phyloP scores from a whole-genome alignment of 2,329 filamentous ascomycete species.

The Claviceps sp. region DNA sequence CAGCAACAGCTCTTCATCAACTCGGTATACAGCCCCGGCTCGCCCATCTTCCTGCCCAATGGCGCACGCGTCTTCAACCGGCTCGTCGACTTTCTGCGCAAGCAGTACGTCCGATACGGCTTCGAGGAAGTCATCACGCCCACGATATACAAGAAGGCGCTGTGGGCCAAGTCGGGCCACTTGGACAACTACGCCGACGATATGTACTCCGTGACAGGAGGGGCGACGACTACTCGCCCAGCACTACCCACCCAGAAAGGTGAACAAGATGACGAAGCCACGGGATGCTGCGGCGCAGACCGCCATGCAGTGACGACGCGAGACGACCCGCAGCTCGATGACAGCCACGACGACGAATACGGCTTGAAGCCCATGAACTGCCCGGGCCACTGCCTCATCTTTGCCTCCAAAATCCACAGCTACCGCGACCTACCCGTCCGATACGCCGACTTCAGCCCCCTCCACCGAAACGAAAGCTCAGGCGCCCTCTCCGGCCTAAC shows the following conservation, averaged over 20 bases:
- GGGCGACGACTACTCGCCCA: slow-evolving; percentile 7
- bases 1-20: slow-evolving; percentile 68
- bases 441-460: slow-evolving; percentile 74
- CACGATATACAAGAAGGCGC: slow-evolving; percentile 76
- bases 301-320: slow-evolving; percentile 9
- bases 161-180: slow-evolving; percentile 79
- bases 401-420: slow-evolving; percentile 57
- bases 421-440: slow-evolving; percentile 73
- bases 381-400: slow-evolving; percentile 76
- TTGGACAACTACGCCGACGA: slow-evolving; percentile 84
- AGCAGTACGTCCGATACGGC: slow-evolving; percentile 73
- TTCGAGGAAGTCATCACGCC: slow-evolving; percentile 84
- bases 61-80: slow-evolving; percentile 76
- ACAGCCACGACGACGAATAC: slow-evolving; percentile 46
- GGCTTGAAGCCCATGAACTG: slow-evolving; percentile 91
- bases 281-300: slow-evolving; percentile 20
- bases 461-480: slow-evolving; percentile 79
- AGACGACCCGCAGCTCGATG: slow-evolving; percentile 21
- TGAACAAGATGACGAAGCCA: background rate
- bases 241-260: slow-evolving; percentile 3
- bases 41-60: slow-evolving; percentile 71
- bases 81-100: slow-evolving; percentile 66
- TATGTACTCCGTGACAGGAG: slow-evolving; percentile 71
- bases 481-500: slow-evolving; percentile 72
- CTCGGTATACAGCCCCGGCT: slow-evolving; percentile 70